phyloP scores from a whole-genome alignment of 768 basidiomycete species.

The Psilocybe sp. region DNA sequence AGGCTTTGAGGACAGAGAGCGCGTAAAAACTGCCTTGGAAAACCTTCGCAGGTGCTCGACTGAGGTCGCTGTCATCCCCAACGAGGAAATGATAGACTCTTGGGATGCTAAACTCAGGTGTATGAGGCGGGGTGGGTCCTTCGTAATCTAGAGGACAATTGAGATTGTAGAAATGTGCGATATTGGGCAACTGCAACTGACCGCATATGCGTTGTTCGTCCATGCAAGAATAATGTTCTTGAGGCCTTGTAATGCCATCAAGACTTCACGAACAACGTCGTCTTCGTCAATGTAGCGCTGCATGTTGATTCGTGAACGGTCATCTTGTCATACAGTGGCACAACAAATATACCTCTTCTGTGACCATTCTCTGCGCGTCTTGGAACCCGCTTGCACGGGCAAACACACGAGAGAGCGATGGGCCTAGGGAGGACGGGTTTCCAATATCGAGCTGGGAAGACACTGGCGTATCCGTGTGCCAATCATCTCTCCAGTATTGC shows the following conservation, averaged over 20 bases:
- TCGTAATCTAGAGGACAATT: slow-evolving; percentile 35
- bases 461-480: slow-evolving; percentile 47
- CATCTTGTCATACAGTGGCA: background rate
- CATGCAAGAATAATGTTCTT: slow-evolving; percentile 54
- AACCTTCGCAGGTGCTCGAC: slow-evolving; percentile 65
- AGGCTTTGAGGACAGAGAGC: slow-evolving; percentile 20
- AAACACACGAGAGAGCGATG: slow-evolving; percentile 37
- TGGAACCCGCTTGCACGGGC: slow-evolving; percentile 31
- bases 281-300: slow-evolving; percentile 73
- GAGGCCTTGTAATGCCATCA: slow-evolving; percentile 74
- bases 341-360: slow-evolving; percentile 36
- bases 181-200: slow-evolving; percentile 13
- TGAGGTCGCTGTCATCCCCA: slow-evolving; percentile 59
- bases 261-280: slow-evolving; percentile 73
- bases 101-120: slow-evolving; percentile 71
- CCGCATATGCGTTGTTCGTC: slow-evolving; percentile 30
- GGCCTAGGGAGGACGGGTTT: slow-evolving; percentile 69
- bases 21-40: slow-evolving; percentile 43
- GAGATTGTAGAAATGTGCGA: background rate
- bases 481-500: slow-evolving; percentile 77
- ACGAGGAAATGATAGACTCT: slow-evolving; percentile 56
- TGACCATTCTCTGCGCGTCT: slow-evolving; percentile 36
- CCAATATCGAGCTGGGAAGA: slow-evolving; percentile 55
- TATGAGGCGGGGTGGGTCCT: slow-evolving; percentile 54
- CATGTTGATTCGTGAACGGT: background rate